A percentile compares a stretch with the other conserved stretches of the same genome.
Evolutionary conservation across 1,284 basidiomycete species (phyloP).

Genomic region (Pyrrhoderma noxium): DNA sequence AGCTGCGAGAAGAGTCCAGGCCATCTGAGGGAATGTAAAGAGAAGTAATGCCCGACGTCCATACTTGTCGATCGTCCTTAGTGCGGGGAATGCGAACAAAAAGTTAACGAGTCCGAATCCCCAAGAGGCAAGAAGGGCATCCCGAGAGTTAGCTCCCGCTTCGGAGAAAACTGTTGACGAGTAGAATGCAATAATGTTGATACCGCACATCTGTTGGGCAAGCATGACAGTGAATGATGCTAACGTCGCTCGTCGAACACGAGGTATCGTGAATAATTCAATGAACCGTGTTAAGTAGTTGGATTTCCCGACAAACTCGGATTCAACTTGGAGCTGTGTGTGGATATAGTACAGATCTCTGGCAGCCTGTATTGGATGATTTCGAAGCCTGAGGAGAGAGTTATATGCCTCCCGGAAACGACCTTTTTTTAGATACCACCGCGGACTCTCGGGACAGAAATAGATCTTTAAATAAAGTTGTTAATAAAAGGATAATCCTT

Average conservation of each 20-base stretch:
- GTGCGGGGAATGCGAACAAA: conserved; percentile 57
- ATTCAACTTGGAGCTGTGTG: conserved; percentile 49
- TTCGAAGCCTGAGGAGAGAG: conserved; percentile 54
- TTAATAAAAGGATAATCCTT: too few species aligned
- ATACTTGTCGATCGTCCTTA: conserved; percentile 51
- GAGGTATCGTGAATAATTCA: conserved; percentile 61
- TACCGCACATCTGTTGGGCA: conserved; percentile 53
- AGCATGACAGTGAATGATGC: conserved; percentile 65
- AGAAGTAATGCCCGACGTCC: conserved; percentile 53
- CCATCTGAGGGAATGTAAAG: conserved; percentile 57
- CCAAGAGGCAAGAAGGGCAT: conserved; percentile 57
- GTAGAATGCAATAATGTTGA: conserved; percentile 58
- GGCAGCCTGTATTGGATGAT: conserved; percentile 57
- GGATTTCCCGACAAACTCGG: conserved; percentile 39
- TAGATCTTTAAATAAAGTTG: conserved; percentile 28
- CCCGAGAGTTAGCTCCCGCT: conserved; percentile 42
- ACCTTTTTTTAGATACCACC: conserved; percentile 66
- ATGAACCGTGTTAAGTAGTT: conserved; percentile 42
- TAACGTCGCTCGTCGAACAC: conserved; percentile 65
- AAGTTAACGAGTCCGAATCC: conserved; percentile 68
- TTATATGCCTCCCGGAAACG: conserved; percentile 50
- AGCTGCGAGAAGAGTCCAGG: conserved; percentile 51
- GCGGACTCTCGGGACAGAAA: conserved; percentile 53
- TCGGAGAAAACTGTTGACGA: conserved; percentile 59
- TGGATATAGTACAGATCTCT: conserved; percentile 54